Conservation (phyloP, 148 eudicot genomes). For the Oxyria digyna region DNA sequence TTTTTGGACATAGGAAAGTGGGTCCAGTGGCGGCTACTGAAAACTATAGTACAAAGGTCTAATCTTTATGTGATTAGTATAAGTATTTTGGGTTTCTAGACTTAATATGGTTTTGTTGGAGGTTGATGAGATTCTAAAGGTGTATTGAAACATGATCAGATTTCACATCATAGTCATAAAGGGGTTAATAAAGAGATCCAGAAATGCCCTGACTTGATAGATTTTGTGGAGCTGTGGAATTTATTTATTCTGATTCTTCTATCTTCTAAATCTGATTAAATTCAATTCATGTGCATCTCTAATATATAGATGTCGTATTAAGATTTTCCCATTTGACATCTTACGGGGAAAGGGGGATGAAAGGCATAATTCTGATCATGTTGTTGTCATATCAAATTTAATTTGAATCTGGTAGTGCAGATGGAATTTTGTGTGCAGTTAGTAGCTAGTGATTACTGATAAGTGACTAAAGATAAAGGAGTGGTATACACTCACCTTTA, state of each 20-base stretch:
- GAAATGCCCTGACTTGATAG: neutral
- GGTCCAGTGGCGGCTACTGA: neutral
- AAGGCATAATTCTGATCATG: neutral
- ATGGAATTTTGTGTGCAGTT: neutral
- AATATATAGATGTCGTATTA: neutral
- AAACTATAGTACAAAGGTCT: neutral
- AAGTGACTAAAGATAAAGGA: neutral
- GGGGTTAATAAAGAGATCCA: neutral
- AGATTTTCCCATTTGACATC: neutral
- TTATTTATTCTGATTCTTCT: neutral
- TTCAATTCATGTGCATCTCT: neutral
- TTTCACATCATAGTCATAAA: too few relatives aligned
- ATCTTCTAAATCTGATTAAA: neutral
- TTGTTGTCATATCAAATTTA: neutral
- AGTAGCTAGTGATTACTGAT: neutral
- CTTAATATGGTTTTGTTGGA: too few relatives aligned
- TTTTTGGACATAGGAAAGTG: neutral
- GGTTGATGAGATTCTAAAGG: too few relatives aligned
- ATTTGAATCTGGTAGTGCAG: neutral
- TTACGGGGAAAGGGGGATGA: neutral
- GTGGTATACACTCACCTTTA: neutral
- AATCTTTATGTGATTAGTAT: too few relatives aligned
- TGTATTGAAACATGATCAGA: too few relatives aligned
- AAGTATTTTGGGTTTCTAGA: too few relatives aligned
- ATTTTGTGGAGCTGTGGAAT: neutral